Conservation (phyloP, 2,329 filamentous ascomycete genomes). For the Hypoxylon sp. region DNA sequence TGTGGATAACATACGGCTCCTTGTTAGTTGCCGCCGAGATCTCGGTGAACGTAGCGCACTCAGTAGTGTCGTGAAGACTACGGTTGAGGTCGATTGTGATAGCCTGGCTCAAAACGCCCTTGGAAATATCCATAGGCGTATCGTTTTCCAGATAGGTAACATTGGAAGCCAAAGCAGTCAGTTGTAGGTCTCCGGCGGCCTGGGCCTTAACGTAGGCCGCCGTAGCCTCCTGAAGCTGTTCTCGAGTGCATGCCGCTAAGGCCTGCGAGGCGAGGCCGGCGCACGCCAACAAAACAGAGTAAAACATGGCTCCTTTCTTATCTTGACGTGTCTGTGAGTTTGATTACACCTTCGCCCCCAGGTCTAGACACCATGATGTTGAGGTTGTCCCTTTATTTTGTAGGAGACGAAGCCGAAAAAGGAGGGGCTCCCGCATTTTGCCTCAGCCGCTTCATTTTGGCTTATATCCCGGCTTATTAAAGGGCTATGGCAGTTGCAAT, state of each 20-base stretch:
- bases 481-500: slow-evolving; percentile 35
- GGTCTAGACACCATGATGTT: neutral
- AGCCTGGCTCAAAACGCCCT: slow-evolving; percentile 51
- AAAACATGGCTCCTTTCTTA: slow-evolving; percentile 41
- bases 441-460: slow-evolving; percentile 37
- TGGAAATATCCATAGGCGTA: slow-evolving; percentile 42
- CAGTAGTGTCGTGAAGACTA: slow-evolving; percentile 55
- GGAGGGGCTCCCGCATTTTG: slow-evolving; percentile 37
- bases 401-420: slow-evolving; percentile 34
- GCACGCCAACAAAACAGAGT: slow-evolving; percentile 35
- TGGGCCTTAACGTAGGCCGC: slow-evolving; percentile 49
- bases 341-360: neutral
- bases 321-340: neutral
- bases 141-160: slow-evolving; percentile 56
- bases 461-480: slow-evolving; percentile 45
- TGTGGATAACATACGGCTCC: slow-evolving; percentile 55
- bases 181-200: slow-evolving; percentile 41
- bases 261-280: slow-evolving; percentile 41
- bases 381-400: slow-evolving; percentile 37
- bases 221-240: slow-evolving; percentile 45
- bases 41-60: slow-evolving; percentile 61
- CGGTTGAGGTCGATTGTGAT: slow-evolving; percentile 56
- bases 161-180: slow-evolving; percentile 39
- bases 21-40: slow-evolving; percentile 54
- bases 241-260: slow-evolving; percentile 47